Evolutionary conservation across 1,284 basidiomycete genomes (phyloP).

Genomic region (Sanguinoderma infundibulare): DNA sequence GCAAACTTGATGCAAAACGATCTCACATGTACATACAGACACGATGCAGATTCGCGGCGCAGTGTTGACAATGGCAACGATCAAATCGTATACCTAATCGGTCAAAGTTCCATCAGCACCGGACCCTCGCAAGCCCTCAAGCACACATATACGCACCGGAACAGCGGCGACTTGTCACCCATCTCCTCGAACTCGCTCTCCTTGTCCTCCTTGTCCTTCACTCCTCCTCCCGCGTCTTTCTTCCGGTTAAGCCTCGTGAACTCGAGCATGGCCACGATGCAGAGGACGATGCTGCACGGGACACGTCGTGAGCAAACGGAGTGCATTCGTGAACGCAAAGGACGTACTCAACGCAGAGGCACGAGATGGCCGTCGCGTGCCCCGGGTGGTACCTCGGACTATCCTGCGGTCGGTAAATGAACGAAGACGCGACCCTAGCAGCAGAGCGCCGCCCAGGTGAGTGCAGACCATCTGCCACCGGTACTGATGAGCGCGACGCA

Average conservation of each 20-base stretch:
- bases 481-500: neutral
- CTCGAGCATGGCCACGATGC: neutral
- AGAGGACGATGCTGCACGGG: neutral
- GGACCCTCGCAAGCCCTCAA: too few relatives aligned
- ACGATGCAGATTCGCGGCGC: too few relatives aligned
- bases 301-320: too few relatives aligned
- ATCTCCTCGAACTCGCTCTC: neutral
- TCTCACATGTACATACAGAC: too few relatives aligned
- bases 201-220: too few relatives aligned
- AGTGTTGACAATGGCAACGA: too few relatives aligned
- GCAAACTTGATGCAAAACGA: too few relatives aligned
- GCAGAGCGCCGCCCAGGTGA: neutral
- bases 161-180: neutral
- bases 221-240: neutral
- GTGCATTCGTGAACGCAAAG: neutral
- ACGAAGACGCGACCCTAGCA: conserved; percentile 20
- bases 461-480: too few relatives aligned
- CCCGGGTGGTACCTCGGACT: conserved; percentile 22
- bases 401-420: conserved; percentile 21
- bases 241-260: neutral
- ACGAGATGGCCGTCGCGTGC: conserved; percentile 19
- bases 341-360: conserved; percentile 13
- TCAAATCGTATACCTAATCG: too few relatives aligned
- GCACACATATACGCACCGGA: neutral
- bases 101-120: too few relatives aligned